phyloP scores from a whole-genome alignment of 2,329 filamentous ascomycete genomes.

The Fusarium dlaminii region DNA sequence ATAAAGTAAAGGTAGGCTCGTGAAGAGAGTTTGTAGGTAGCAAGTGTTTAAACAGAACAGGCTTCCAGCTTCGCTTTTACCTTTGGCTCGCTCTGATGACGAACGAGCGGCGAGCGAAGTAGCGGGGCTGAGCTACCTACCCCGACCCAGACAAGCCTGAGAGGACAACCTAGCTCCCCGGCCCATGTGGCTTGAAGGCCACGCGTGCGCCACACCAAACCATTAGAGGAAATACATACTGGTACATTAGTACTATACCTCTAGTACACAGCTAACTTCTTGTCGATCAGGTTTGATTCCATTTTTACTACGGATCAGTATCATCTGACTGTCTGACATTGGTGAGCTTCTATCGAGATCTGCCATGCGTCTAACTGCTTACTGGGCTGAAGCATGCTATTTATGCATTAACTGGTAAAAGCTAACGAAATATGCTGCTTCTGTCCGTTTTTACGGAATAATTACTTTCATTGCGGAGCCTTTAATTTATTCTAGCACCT shows the following conservation, averaged over 20 bases:
- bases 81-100: conserved; percentile 30
- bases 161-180: conserved; percentile 10
- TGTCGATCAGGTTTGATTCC: neutral
- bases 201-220: conserved; percentile 32
- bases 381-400: neutral
- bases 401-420: neutral
- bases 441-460: neutral
- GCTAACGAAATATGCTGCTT: neutral
- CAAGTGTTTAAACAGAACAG: conserved; percentile 17
- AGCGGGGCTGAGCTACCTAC: conserved; percentile 33
- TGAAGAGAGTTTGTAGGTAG: neutral
- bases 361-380: neutral
- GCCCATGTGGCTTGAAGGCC: conserved; percentile 18
- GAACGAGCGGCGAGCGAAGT: conserved; percentile 26
- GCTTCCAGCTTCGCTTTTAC: conserved; percentile 11
- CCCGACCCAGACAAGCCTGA: neutral
- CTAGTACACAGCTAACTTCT: conserved; percentile 3
- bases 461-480: neutral
- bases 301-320: neutral
- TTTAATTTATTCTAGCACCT: neutral
- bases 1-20: neutral
- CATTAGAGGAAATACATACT: no score
- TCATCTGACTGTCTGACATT: neutral
- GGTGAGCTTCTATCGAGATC: neutral
- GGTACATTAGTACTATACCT: no score